phyloP scores from a whole-genome alignment of 2,329 filamentous ascomycete genomes.

The Blastomyces gilchristii region DNA sequence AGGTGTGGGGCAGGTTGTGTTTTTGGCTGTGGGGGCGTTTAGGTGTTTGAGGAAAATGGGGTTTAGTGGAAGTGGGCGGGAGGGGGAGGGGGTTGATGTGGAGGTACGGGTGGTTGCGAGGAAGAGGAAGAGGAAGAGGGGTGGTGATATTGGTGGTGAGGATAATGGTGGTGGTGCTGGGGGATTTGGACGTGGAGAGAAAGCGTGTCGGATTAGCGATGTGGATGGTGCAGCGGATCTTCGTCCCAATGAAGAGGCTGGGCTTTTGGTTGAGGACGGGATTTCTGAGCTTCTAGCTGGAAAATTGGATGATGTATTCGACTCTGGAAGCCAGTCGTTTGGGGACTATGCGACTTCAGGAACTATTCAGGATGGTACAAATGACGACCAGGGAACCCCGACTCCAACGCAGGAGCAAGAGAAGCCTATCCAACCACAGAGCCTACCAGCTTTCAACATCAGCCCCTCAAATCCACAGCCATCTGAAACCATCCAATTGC shows the following conservation, averaged over 20 bases:
- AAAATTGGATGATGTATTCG: background rate
- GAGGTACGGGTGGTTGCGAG: background rate
- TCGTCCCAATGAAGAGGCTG: background rate
- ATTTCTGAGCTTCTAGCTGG: background rate
- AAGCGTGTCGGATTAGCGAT: background rate
- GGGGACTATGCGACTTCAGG: background rate
- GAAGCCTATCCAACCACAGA: background rate
- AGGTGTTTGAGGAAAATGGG: slow-evolving; percentile 7
- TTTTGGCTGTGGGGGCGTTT: slow-evolving; percentile 20
- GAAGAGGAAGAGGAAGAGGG: slow-evolving; percentile 4
- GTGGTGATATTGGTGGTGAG: background rate
- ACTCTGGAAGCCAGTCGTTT: background rate
- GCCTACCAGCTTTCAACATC: background rate
- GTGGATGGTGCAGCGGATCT: background rate
- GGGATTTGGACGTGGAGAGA: background rate
- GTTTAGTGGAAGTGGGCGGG: background rate
- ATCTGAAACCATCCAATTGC: background rate
- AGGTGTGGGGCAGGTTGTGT: slow-evolving; percentile 15
- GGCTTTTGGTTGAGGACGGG: background rate
- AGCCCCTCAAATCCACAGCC: background rate
- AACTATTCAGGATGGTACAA: background rate
- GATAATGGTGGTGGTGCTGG: background rate
- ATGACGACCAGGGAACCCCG: background rate
- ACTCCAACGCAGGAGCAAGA: background rate
- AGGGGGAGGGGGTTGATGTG: background rate